phyloP scores from a whole-genome alignment of 2,329 filamentous ascomycete species.

The Colletotrichum tropicicola region DNA sequence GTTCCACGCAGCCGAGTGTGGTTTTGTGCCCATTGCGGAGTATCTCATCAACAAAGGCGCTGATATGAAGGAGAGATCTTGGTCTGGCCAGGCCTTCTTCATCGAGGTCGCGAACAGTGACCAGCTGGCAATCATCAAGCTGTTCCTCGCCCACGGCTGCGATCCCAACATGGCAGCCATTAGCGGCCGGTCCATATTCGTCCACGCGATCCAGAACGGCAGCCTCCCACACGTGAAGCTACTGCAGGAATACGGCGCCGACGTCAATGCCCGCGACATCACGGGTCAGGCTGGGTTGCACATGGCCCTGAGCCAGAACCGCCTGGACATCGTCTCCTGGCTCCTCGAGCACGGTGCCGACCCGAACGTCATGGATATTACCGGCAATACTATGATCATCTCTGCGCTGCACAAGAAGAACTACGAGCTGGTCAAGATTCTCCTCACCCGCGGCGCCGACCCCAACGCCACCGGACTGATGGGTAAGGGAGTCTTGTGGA shows the following conservation, averaged over 20 bases:
- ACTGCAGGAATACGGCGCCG: conserved; percentile 26
- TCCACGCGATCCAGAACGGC: conserved; percentile 36
- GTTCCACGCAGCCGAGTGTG: conserved; percentile 33
- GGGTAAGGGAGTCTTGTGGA: conserved; percentile 20
- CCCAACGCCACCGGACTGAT: conserved; percentile 28
- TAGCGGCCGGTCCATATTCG: conserved; percentile 40
- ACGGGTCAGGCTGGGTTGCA: conserved; percentile 35
- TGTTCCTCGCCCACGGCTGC: conserved; percentile 46
- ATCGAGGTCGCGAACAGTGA: conserved; percentile 26
- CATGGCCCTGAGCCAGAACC: conserved; percentile 36
- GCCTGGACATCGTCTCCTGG: conserved; percentile 42
- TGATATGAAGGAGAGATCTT: conserved; percentile 26
- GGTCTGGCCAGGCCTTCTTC: conserved; percentile 24
- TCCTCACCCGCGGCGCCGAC: conserved; percentile 33
- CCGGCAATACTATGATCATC: conserved; percentile 43
- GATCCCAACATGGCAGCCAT: conserved; percentile 39
- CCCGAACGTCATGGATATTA: conserved; percentile 37
- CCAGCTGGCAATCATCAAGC: conserved; percentile 26
- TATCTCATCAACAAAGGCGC: conserved; percentile 30
- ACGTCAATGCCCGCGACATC: conserved; percentile 39
- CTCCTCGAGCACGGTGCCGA: conserved; percentile 46
- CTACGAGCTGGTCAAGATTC: conserved; percentile 26
- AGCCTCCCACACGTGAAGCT: conserved; percentile 24
- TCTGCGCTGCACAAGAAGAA: conserved; percentile 41
- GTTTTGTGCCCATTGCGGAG: conserved; percentile 21